Evolutionary conservation across 768 basidiomycete species (phyloP).

Genomic region (Serendipita sp.): DNA sequence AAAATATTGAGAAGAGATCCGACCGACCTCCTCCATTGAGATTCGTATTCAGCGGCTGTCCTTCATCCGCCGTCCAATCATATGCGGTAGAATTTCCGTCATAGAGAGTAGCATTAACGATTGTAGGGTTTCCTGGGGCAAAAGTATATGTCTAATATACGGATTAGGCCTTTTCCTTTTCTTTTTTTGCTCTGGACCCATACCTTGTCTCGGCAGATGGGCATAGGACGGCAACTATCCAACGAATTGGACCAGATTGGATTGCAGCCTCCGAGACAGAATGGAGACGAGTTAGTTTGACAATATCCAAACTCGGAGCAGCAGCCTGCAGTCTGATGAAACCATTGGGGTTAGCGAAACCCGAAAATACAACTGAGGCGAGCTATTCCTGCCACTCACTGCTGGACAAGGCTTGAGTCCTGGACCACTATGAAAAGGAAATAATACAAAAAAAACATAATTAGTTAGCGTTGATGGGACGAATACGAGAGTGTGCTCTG

Average conservation of each 20-base stretch:
- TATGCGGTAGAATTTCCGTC: conserved; percentile 60
- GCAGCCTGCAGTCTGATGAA: neutral
- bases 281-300: conserved; percentile 16
- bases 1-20: neutral
- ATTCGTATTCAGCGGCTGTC: conserved; percentile 48
- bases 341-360: too few species aligned
- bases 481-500: too few species aligned
- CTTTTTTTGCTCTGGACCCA: conserved; percentile 11
- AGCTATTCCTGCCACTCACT: too few species aligned
- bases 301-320: neutral
- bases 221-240: conserved; percentile 52
- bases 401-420: neutral
- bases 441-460: neutral
- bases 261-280: conserved; percentile 77
- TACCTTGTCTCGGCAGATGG: conserved; percentile 52
- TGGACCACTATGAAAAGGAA: neutral
- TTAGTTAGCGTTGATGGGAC: too few species aligned
- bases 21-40: conserved; percentile 27
- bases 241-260: conserved; percentile 50
- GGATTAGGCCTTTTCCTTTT: neutral
- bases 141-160: neutral
- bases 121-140: conserved; percentile 4
- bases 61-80: conserved; percentile 59
- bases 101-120: conserved; percentile 29
- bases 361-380: too few species aligned